Percentiles rank a stretch among this genome's conserved stretches.
phyloP scores from a whole-genome alignment of 495 filamentous ascomycete species.

The Xylaria telfairii region DNA sequence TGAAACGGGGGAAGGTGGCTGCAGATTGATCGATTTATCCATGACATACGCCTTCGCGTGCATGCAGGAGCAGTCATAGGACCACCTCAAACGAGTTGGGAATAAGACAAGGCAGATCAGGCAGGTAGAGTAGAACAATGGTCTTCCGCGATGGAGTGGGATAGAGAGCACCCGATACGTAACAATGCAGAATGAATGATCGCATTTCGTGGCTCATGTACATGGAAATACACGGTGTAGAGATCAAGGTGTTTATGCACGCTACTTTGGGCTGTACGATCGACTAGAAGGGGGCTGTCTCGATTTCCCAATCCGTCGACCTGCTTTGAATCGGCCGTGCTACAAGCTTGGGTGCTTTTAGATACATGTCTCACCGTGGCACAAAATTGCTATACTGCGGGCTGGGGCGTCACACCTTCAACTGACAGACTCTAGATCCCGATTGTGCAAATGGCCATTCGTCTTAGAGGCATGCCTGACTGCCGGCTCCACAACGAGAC shows the following conservation, averaged over 20 bases:
- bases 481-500: slow-evolving; percentile 6
- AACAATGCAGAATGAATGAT: background rate
- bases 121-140: background rate
- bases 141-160: background rate
- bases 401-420: background rate
- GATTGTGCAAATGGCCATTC: background rate
- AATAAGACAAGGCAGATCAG: background rate
- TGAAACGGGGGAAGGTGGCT: background rate
- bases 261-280: slow-evolving; percentile 8
- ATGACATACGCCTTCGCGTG: slow-evolving; percentile 14
- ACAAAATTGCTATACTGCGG: background rate
- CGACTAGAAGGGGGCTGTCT: slow-evolving; percentile 5
- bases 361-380: background rate
- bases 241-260: background rate
- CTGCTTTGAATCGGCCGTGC: slow-evolving; percentile 5
- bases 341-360: background rate
- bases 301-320: slow-evolving; percentile 24
- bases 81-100: background rate
- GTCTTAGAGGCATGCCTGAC: background rate
- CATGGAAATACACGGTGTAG: background rate
- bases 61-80: slow-evolving; percentile 27
- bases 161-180: background rate
- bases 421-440: background rate
- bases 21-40: slow-evolving; percentile 14
- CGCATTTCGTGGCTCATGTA: slow-evolving; percentile 5